Percentiles rank a stretch among this genome's conserved stretches.
Conservation (phyloP, 192 early-diverging fungal species). For the Phycomyces nitens region DNA sequence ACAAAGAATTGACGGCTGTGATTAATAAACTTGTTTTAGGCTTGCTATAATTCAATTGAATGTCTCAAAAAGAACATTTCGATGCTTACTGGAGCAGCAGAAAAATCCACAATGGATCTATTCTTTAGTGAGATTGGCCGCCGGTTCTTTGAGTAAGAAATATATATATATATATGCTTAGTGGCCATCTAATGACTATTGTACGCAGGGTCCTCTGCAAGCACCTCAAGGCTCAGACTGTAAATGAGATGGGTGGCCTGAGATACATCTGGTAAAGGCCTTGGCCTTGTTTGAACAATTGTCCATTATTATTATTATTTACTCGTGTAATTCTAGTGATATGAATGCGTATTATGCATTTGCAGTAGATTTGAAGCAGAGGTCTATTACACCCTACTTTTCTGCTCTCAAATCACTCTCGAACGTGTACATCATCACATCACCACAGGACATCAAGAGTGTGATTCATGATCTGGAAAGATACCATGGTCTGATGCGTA, state of each 20-base stretch:
- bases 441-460: slow-evolving; percentile 64
- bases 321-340: slow-evolving; percentile 66
- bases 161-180: too few species aligned
- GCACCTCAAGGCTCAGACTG: slow-evolving; percentile 75
- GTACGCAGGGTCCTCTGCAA: slow-evolving; percentile 80
- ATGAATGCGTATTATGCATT: slow-evolving; percentile 80
- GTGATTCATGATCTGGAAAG: slow-evolving; percentile 75
- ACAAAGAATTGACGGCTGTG: too few species aligned
- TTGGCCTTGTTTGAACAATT: too few species aligned
- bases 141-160: slow-evolving; percentile 79
- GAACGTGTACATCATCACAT: slow-evolving; percentile 77
- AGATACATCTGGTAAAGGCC: slow-evolving; percentile 72
- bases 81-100: slow-evolving; percentile 69
- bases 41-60: slow-evolving; percentile 73
- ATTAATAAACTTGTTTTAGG: too few species aligned
- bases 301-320: too few species aligned
- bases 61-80: slow-evolving; percentile 75
- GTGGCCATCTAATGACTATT: too few species aligned
- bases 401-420: slow-evolving; percentile 76
- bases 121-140: slow-evolving; percentile 87
- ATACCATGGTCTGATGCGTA: slow-evolving; percentile 65
- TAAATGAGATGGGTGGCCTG: slow-evolving; percentile 83
- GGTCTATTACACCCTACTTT: slow-evolving; percentile 66
- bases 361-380: slow-evolving; percentile 57
- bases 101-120: slow-evolving; percentile 85